Evolutionary conservation across 2,329 filamentous ascomycete genomes (phyloP).

Genomic region (Chaetomium olivaceum): DNA sequence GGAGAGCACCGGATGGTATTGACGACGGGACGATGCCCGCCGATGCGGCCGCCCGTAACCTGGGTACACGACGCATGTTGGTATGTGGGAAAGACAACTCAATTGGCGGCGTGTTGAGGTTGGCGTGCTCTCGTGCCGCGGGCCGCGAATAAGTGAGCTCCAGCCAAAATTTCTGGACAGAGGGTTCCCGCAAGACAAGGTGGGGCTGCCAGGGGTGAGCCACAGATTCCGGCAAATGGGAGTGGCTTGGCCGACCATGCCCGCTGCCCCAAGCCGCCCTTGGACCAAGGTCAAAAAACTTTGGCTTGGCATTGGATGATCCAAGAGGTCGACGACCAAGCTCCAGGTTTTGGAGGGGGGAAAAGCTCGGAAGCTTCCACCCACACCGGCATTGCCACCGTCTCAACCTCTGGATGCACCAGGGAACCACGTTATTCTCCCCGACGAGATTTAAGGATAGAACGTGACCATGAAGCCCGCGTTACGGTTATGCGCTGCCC

Average conservation of each 20-base stretch:
- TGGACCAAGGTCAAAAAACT: constrained; percentile 26
- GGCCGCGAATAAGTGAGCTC: constrained; percentile 21
- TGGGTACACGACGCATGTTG: constrained; percentile 32
- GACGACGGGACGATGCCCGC: constrained; percentile 24
- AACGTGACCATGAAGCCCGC: not conserved
- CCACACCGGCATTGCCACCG: constrained; percentile 1
- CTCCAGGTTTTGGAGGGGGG: constrained; percentile 1
- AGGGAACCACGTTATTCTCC: not conserved
- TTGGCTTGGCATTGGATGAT: constrained; percentile 31
- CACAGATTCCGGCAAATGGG: constrained; percentile 6
- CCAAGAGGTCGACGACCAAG: constrained; percentile 24
- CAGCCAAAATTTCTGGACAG: constrained; percentile 30
- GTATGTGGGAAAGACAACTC: not conserved
- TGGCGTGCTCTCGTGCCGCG: constrained; percentile 12
- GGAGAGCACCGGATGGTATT: constrained; percentile 19
- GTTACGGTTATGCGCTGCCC: constrained; percentile 34
- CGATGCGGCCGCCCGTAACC: constrained; percentile 30
- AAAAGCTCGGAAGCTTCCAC: constrained; percentile 20
- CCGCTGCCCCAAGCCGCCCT: not conserved
- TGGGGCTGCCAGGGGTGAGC: constrained; percentile 19
- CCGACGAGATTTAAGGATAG: not conserved
- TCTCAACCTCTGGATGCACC: constrained; percentile 1
- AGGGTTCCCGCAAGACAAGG: not conserved
- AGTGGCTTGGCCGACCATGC: constrained; percentile 20
- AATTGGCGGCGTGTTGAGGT: constrained; percentile 14